These are phyloP conservation scores for Tetrahymena malaccensis DNA, from an alignment of 73 alveolate species.

Conservation along the genomic window DNA sequence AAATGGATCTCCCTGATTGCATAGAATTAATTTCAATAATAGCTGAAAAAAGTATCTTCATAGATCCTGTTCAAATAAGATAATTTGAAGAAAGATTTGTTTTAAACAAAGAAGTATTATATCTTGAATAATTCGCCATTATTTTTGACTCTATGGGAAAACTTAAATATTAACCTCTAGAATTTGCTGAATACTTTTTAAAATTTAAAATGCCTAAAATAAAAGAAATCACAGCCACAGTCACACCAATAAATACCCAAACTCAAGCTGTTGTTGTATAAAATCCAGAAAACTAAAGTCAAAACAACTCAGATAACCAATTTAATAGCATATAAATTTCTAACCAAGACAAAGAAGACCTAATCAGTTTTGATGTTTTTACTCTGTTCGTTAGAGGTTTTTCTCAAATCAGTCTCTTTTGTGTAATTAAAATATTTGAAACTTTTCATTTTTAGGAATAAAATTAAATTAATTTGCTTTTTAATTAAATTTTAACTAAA, in stretches of 20 bases:
- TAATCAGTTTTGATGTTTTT: neutral
- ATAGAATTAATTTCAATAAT: neutral
- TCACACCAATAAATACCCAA: neutral
- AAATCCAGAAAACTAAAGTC: neutral
- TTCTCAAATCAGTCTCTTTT: neutral
- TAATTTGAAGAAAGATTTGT: neutral
- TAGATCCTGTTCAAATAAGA: neutral
- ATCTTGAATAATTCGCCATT: neutral
- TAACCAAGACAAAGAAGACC: neutral
- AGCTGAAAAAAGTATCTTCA: neutral
- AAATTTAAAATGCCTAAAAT: neutral
- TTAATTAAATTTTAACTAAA: too few species aligned
- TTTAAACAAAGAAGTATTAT: neutral
- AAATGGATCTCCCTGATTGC: neutral
- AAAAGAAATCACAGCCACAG: neutral
- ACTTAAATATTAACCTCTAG: neutral
- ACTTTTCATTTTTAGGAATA: neutral
- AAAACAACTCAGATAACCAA: too few species aligned
- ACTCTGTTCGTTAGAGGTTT: neutral
- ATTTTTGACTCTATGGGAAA: neutral
- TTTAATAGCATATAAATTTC: neutral
- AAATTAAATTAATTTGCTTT: neutral
- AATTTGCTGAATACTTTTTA: neutral
- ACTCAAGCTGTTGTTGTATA: neutral
- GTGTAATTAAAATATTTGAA: neutral